Evolutionary conservation across 371 early-diverging fungal species (phyloP).

Genomic region (Mortierella sp.): DNA sequence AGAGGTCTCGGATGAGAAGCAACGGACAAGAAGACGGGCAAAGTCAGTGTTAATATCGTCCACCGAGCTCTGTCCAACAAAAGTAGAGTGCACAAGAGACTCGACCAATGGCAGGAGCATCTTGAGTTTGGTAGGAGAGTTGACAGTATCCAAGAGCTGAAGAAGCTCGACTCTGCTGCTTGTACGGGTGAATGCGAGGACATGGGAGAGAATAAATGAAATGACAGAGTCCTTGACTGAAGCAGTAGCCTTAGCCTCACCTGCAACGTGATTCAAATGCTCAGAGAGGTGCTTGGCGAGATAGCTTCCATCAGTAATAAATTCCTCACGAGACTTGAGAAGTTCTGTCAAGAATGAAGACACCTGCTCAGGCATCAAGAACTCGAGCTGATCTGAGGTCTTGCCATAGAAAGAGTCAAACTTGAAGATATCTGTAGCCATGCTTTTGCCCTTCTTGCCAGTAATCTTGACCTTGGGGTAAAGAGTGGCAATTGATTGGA

Average conservation of each 20-base stretch:
- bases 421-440: conserved; percentile 62
- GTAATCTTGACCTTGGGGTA: conserved; percentile 66
- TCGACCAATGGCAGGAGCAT: conserved; percentile 76
- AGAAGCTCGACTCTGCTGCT: conserved; percentile 69
- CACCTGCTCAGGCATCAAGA: conserved; percentile 40
- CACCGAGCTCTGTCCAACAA: conserved; percentile 30
- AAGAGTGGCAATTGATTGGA: conserved; percentile 62
- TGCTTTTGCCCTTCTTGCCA: conserved; percentile 59
- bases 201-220: conserved; percentile 79
- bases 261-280: conserved; percentile 23
- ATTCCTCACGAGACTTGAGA: conserved; percentile 60
- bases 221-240: conserved; percentile 57
- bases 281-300: conserved; percentile 43
- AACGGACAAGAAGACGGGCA: conserved; percentile 68
- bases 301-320: conserved; percentile 60
- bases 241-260: conserved; percentile 35
- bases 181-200: conserved; percentile 62
- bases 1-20: conserved; percentile 71
- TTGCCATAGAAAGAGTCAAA: conserved; percentile 69
- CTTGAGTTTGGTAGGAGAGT: conserved; percentile 74
- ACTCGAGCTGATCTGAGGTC: conserved; percentile 47
- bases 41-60: conserved; percentile 53
- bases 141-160: conserved; percentile 63
- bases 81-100: conserved; percentile 50
- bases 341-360: conserved; percentile 34